A percentile compares a stretch with the other conserved stretches of the same genome.
Evolutionary conservation across 192 early-diverging fungal species (phyloP).

Genomic region (Coemansia sp.): DNA sequence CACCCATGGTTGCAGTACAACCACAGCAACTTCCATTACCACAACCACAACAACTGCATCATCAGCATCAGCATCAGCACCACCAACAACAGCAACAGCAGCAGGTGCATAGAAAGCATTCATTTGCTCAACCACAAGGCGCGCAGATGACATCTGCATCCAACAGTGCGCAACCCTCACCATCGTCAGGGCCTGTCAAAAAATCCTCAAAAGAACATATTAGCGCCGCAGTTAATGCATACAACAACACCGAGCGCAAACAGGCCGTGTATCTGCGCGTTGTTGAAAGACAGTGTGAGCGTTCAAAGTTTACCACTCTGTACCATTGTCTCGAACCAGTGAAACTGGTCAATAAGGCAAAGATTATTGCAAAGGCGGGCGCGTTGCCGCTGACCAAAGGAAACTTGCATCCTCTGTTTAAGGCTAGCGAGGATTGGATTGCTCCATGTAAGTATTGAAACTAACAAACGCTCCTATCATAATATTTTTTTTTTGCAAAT

Average conservation of each 20-base stretch:
- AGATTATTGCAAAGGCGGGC: not conserved
- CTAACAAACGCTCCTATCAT: not conserved
- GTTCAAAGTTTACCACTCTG: conserved; percentile 36
- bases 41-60: too few relatives aligned
- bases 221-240: not conserved
- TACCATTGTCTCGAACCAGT: conserved; percentile 47
- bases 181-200: not conserved
- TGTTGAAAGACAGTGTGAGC: conserved; percentile 20
- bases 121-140: conserved; percentile 6
- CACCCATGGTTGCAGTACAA: not conserved
- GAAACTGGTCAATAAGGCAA: conserved; percentile 22
- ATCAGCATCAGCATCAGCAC: conserved; percentile 7
- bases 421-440: conserved; percentile 54
- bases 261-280: conserved; percentile 36
- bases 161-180: not conserved
- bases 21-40: too few relatives aligned
- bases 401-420: conserved; percentile 45
- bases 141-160: not conserved
- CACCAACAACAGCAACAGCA: not conserved
- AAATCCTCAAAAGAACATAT: not conserved
- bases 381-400: conserved; percentile 19
- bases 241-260: conserved; percentile 2
- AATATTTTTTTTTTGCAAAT: not conserved
- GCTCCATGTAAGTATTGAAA: conserved; percentile 47
- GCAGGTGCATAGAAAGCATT: not conserved